Percentiles rank a stretch among this genome's conserved stretches.
Evolutionary conservation across 495 filamentous ascomycete genomes (phyloP).

Genomic region (Sordaria brevicollis): DNA sequence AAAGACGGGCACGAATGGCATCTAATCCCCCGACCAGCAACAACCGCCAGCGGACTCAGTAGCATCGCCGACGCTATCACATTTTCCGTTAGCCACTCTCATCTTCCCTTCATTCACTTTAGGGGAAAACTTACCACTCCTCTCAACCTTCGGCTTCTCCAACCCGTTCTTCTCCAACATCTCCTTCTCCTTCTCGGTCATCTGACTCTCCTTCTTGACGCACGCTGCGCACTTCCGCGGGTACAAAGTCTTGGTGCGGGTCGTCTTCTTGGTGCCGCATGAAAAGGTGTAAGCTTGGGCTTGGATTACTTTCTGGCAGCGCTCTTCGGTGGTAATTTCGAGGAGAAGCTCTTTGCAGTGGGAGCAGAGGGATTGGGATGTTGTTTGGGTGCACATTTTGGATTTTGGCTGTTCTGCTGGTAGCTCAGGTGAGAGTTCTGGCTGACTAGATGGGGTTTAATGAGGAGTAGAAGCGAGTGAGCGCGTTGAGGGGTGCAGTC

Average conservation of each 20-base stretch:
- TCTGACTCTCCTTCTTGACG: background rate
- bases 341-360: background rate
- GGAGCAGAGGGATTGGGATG: background rate
- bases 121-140: background rate
- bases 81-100: too few relatives aligned
- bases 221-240: background rate
- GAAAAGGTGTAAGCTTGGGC: background rate
- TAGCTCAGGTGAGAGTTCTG: too few relatives aligned
- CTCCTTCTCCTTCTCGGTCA: too few relatives aligned
- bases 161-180: too few relatives aligned
- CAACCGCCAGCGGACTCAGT: background rate
- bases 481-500: background rate
- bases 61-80: background rate
- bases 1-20: background rate
- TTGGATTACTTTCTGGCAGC: background rate
- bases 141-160: background rate
- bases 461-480: background rate
- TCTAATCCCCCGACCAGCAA: background rate
- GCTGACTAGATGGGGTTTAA: too few relatives aligned
- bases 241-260: background rate
- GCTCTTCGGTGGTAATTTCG: background rate
- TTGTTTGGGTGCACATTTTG: background rate
- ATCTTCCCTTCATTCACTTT: too few relatives aligned
- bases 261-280: background rate
- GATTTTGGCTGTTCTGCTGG: background rate